Evolutionary conservation across 345 rosid species (phyloP).

Genomic region (Hibiscus mutabilis): DNA sequence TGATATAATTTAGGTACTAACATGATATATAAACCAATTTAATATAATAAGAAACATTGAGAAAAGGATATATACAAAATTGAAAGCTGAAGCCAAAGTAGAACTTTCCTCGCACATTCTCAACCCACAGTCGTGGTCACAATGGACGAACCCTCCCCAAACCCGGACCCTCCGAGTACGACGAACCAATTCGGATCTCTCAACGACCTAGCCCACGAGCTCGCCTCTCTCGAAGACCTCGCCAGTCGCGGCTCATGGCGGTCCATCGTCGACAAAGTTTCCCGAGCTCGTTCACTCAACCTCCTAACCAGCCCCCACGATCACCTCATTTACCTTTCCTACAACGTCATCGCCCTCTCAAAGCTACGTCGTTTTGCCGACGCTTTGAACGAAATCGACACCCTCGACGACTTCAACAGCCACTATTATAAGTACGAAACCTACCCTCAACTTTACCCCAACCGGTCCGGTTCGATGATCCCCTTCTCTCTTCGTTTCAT

Average conservation of each 20-base stretch:
- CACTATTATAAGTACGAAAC: constrained; percentile 66
- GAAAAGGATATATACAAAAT: no score
- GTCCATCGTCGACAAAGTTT: constrained; percentile 64
- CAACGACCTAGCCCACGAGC: constrained; percentile 49
- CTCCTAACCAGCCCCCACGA: constrained; percentile 70
- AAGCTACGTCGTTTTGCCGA: constrained; percentile 85
- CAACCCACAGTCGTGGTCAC: not conserved
- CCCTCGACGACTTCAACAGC: constrained; percentile 72
- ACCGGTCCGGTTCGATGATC: constrained; percentile 79
- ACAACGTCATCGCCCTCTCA: constrained; percentile 64
- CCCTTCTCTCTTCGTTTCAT: constrained; percentile 90
- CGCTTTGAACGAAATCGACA: constrained; percentile 64
- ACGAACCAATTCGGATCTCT: constrained; percentile 45
- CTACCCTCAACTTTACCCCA: constrained; percentile 59
- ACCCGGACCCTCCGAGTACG: constrained; percentile 26
- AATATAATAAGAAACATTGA: no score
- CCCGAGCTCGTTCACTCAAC: constrained; percentile 50
- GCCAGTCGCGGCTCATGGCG: constrained; percentile 84
- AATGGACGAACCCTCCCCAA: not conserved
- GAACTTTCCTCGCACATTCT: not conserved
- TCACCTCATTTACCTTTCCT: constrained; percentile 75
- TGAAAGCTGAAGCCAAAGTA: not conserved
- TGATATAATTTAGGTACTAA: no score
- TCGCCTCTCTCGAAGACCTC: constrained; percentile 74
- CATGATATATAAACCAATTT: no score